Conservation (phyloP, 2,329 filamentous ascomycete genomes). For the Scedosporium apiospermum region DNA sequence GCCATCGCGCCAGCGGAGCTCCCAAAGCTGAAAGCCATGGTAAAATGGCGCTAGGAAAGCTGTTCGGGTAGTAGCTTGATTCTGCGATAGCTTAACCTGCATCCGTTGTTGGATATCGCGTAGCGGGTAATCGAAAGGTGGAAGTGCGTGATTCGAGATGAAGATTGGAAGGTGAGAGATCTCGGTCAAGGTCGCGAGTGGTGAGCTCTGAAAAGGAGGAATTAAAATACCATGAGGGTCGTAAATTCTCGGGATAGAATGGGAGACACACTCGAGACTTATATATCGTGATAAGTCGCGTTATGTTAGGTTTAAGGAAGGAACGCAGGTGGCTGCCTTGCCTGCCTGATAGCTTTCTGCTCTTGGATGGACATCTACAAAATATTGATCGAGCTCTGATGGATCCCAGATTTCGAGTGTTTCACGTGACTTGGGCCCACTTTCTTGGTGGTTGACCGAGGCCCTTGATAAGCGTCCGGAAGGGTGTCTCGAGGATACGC, state of each 20-base stretch:
- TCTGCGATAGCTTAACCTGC: background rate
- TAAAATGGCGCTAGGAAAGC: background rate
- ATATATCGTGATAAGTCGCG: conserved; percentile 2
- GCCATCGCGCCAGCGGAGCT: conserved; percentile 34
- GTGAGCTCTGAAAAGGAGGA: background rate
- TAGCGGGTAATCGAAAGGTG: background rate
- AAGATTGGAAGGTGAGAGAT: background rate
- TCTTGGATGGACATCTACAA: background rate
- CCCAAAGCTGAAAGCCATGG: conserved; percentile 58
- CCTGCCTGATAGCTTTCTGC: background rate
- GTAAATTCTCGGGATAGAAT: background rate
- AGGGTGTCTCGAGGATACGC: background rate
- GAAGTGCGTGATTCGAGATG: background rate
- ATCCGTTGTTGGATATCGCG: background rate
- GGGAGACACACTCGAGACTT: background rate
- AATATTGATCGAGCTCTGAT: background rate
- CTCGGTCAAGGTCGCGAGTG: background rate
- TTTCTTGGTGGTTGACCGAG: background rate
- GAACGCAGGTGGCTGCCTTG: background rate
- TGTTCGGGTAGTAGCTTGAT: background rate
- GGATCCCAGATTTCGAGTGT: background rate
- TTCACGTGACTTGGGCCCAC: background rate
- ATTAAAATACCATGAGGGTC: background rate
- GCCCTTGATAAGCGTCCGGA: background rate
- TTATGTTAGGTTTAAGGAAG: background rate